Evolutionary conservation across 306 rosid genomes (phyloP).

Genomic region (Vicia sativa): DNA sequence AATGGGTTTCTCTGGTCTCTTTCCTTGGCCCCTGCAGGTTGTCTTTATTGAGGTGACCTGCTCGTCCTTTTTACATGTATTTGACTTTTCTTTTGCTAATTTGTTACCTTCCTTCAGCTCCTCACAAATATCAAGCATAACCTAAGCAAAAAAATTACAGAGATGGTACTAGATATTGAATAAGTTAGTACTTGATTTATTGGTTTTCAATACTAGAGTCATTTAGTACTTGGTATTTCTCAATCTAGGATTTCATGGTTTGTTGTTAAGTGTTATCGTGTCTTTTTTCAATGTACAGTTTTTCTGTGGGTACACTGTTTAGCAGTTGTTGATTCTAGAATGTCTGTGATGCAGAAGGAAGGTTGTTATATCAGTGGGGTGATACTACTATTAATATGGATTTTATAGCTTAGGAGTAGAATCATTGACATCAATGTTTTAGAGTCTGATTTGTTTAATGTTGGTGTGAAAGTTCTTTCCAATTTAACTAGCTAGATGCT

Average conservation of each 20-base stretch:
- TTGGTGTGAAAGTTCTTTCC: constrained; percentile 15
- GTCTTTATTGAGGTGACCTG: background rate
- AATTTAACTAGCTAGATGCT: constrained; percentile 3
- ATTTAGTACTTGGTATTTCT: background rate
- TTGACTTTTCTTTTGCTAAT: background rate
- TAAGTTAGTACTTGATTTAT: background rate
- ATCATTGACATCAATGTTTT: background rate
- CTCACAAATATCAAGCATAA: constrained; percentile 13
- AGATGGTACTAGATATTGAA: background rate
- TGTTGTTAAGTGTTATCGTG: constrained; percentile 1
- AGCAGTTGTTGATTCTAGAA: background rate
- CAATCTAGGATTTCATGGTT: background rate
- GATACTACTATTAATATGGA: background rate
- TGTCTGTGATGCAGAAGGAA: background rate
- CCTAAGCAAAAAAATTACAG: background rate
- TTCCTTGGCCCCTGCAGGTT: background rate
- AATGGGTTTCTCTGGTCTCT: background rate
- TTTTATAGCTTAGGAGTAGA: background rate
- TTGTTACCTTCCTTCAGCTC: background rate
- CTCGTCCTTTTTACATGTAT: background rate
- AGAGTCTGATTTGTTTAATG: background rate
- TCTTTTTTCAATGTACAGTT: background rate
- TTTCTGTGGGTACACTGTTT: background rate
- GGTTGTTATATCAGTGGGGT: background rate
- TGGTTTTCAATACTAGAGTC: background rate